These are phyloP conservation scores for Phytophthora ramorum DNA, from an alignment of 352 stramenopile species.

Conservation along the genomic window DNA sequence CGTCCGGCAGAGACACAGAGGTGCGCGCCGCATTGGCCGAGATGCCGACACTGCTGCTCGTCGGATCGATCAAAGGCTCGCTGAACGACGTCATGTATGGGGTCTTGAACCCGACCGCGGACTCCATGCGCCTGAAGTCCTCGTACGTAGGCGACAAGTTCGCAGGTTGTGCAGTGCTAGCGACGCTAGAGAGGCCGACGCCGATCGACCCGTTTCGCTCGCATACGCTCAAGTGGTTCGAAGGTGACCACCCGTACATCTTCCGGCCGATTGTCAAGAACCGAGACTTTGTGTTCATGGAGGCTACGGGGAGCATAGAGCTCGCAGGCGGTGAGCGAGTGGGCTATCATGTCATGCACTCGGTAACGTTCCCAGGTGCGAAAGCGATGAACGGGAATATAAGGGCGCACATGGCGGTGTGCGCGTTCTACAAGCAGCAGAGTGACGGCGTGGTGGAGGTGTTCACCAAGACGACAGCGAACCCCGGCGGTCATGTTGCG, in stretches of 20 bases:
- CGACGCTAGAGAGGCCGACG: slow-evolving; percentile 34
- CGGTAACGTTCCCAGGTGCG: slow-evolving; percentile 43
- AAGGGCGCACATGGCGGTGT: slow-evolving; percentile 43
- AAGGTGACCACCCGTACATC: slow-evolving; percentile 48
- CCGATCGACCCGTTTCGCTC: slow-evolving; percentile 49
- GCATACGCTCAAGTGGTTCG: slow-evolving; percentile 58
- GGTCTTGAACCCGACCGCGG: slow-evolving; percentile 38
- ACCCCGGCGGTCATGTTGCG: slow-evolving; percentile 25
- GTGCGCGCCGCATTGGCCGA: slow-evolving; percentile 6
- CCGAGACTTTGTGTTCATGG: slow-evolving; percentile 60
- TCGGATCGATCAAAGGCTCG: slow-evolving; percentile 37
- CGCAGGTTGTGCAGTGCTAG: slow-evolving; percentile 43
- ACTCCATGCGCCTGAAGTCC: slow-evolving; percentile 43
- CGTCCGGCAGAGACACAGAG: slow-evolving; percentile 13
- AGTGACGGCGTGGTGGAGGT: slow-evolving; percentile 35
- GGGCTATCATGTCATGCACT: slow-evolving; percentile 63
- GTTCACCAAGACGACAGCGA: slow-evolving; percentile 37
- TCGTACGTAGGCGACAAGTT: slow-evolving; percentile 58
- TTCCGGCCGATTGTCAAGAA: slow-evolving; percentile 54
- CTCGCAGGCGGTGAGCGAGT: slow-evolving; percentile 45
- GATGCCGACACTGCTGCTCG: slow-evolving; percentile 38
- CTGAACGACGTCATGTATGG: slow-evolving; percentile 54
- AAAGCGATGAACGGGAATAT: slow-evolving; percentile 24
- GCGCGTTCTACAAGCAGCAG: slow-evolving; percentile 45
- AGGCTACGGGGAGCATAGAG: slow-evolving; percentile 44